These are phyloP conservation scores for Mycogone perniciosa DNA, from an alignment of 2,329 filamentous ascomycete species.

Conservation along the genomic window DNA sequence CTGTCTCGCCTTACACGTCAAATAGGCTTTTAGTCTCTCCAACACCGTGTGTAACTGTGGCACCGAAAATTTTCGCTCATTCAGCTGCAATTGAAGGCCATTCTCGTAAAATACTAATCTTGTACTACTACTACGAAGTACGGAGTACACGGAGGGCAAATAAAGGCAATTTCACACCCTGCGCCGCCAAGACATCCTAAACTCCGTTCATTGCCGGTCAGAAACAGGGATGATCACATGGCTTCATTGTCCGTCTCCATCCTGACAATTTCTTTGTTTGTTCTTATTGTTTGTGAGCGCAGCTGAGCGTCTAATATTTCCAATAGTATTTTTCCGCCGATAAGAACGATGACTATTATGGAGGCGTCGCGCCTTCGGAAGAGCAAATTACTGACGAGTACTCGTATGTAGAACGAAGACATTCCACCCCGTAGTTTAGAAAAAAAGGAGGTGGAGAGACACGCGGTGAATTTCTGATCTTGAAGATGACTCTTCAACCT, in stretches of 20 bases:
- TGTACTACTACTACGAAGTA: too few relatives aligned
- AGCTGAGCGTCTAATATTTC: too few relatives aligned
- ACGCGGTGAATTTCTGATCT: too few relatives aligned
- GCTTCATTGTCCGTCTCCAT: not conserved
- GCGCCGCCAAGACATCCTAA: not conserved
- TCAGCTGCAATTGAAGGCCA: not conserved
- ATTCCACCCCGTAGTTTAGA: too few relatives aligned
- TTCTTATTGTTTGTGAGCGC: not conserved
- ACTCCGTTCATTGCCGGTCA: not conserved
- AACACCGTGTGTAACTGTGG: not conserved
- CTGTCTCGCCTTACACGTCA: not conserved
- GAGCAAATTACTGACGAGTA: too few relatives aligned
- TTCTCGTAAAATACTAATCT: not conserved
- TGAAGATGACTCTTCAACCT: too few relatives aligned
- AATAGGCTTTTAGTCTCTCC: not conserved
- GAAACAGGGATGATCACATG: not conserved
- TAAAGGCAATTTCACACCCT: not conserved
- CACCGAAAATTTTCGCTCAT: not conserved
- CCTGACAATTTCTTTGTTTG: not conserved
- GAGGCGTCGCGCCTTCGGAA: too few relatives aligned
- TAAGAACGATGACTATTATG: too few relatives aligned
- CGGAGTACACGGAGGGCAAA: not conserved
- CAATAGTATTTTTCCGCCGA: too few relatives aligned
- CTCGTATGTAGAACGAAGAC: too few relatives aligned
- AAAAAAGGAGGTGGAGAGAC: too few relatives aligned